Evolutionary conservation across 2,329 filamentous ascomycete genomes (phyloP).

Genomic region (Diaporthe aspalathi): DNA sequence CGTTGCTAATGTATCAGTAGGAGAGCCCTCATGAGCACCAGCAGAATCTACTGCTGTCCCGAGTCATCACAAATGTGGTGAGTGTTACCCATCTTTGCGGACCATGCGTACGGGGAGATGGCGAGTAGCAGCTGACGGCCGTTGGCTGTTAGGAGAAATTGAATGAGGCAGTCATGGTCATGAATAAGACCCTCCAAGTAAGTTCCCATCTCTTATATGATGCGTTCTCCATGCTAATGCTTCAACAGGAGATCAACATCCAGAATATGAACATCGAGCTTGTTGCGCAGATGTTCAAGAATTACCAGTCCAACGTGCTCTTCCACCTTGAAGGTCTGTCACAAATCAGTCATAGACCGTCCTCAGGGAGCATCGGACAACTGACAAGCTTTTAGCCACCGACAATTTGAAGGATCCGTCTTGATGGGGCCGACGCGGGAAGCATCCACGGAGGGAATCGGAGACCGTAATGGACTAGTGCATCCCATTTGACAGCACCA

Average conservation of each 20-base stretch:
- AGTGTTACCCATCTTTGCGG: constrained; percentile 50
- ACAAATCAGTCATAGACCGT: background rate
- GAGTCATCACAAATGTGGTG: constrained; percentile 98
- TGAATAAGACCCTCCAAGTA: constrained; percentile 94
- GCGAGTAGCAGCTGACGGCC: constrained; percentile 34
- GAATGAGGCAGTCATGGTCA: constrained; percentile 90
- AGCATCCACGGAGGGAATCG: too few relatives aligned
- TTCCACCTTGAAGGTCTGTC: constrained; percentile 92
- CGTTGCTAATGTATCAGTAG: constrained; percentile 53
- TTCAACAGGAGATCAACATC: constrained; percentile 89
- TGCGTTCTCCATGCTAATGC: background rate
- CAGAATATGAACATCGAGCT: constrained; percentile 99
- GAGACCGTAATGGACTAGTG: background rate
- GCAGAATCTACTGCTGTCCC: constrained; percentile 90
- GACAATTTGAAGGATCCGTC: constrained; percentile 84
- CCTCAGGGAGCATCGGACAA: background rate
- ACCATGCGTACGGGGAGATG: background rate
- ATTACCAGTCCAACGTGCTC: constrained; percentile 97
- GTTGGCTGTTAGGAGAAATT: constrained; percentile 82
- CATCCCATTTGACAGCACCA: background rate
- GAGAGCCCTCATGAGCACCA: constrained; percentile 98
- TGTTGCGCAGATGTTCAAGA: constrained; percentile 99
- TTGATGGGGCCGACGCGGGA: constrained; percentile 50
- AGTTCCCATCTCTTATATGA: constrained; percentile 32
- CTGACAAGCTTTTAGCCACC: constrained; percentile 68